phyloP scores from a whole-genome alignment of 768 basidiomycete genomes.

The Candolleomyces eurysporus region DNA sequence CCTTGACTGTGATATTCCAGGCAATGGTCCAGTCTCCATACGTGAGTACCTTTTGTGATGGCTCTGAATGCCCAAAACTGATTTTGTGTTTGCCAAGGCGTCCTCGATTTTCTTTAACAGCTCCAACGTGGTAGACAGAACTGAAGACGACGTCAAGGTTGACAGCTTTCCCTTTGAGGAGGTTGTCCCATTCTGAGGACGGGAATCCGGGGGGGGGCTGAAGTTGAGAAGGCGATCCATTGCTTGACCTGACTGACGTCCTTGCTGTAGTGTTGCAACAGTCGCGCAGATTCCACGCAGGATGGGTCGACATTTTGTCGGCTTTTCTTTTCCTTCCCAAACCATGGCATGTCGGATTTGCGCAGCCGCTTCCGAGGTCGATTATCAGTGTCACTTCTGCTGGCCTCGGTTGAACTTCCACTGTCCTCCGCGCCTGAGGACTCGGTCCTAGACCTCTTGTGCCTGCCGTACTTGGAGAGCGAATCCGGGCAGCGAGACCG shows the following conservation, averaged over 20 bases:
- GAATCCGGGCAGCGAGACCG: no score
- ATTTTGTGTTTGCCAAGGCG: conserved; percentile 19
- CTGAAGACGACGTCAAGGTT: conserved; percentile 27
- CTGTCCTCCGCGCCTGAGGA: no score
- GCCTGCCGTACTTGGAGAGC: no score
- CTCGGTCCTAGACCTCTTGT: no score
- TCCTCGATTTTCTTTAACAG: conserved; percentile 9
- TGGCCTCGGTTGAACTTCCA: background rate
- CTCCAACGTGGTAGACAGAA: conserved; percentile 11
- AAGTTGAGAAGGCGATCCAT: conserved; percentile 1
- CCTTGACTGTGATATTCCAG: conserved; percentile 16
- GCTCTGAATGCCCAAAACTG: conserved; percentile 5
- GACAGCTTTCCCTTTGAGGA: conserved; percentile 22
- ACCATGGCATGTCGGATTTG: background rate
- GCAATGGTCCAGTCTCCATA: conserved; percentile 22
- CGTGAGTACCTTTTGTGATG: conserved; percentile 12
- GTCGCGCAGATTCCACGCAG: background rate
- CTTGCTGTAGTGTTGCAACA: background rate
- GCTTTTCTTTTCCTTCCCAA: background rate
- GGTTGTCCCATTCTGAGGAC: conserved; percentile 20
- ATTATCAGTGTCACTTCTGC: background rate
- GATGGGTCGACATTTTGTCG: background rate
- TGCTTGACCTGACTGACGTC: conserved; percentile 4
- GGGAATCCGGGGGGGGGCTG: conserved; percentile 16
- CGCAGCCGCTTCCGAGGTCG: background rate